Evolutionary conservation across 345 rosid genomes (phyloP), one percentile per base, ranked within the genome.

Genomic region (Brassica cretica): DNA sequence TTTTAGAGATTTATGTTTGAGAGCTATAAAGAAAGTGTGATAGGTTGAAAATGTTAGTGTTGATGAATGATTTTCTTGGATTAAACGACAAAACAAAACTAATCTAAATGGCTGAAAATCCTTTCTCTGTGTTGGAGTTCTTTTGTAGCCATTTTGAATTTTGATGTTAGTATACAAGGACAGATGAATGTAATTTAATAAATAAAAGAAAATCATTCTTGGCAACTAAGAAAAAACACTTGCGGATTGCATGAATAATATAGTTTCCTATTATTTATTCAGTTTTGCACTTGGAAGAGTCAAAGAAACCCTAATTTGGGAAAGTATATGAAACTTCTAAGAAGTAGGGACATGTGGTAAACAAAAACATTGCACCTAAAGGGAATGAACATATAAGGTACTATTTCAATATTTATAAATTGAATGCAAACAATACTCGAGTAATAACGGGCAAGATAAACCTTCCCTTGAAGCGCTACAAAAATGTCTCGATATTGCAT

Each of bases 361-460:
- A 39, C 2, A 64, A 64, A 71, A 55, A 16, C 49, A 77, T 39
- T 41, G 77, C 72, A 66, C 53, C 60, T n/a, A 8, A 35, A 68
- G 37, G 29, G 71, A 33, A 65, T 59, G 44, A 72, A 19, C 10
- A 71, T 49, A 35, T 59, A 19, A 10, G n/a, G 6, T 3, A 30
- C 6, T 10, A 33, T 71, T 53, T 24, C 27, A 27, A 41, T 65
- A 29, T 65, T 19, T 15, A 18, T 39, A 64, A 14, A 24, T n/a
- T 14, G 27, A 29, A 77, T 64, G 58, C 24, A 3, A 70, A 64
- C 49, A 59, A 41, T 15, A 41, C 41, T 72, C 51, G 41, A 72
- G 76, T 59, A 78, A 8, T 18, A 29, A 63, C 65, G 76, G 83
- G 24, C 78, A 55, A 64, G 85, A 67, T 76, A 68, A n/a, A 41